Percentiles rank a stretch among this genome's conserved stretches.
phyloP scores from a whole-genome alignment of 2,329 filamentous ascomycete genomes.

The Zymoseptoria brevis region DNA sequence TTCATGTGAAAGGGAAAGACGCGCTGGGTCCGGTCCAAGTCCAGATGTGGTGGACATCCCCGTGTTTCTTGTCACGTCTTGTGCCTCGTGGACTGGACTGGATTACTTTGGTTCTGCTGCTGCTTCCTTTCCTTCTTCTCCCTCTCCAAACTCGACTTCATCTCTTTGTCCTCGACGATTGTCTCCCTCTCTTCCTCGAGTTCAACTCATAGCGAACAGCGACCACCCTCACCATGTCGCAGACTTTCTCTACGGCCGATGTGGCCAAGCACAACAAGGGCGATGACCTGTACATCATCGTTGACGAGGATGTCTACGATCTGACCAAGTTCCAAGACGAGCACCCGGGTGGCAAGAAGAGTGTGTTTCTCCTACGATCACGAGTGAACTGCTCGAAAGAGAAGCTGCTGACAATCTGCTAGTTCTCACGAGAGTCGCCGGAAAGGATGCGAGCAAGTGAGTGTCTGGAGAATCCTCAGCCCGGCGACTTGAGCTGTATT shows the following conservation, averaged over 20 bases:
- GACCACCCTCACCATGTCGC: slow-evolving; percentile 61
- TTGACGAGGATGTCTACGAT: slow-evolving; percentile 95
- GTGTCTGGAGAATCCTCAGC: neutral
- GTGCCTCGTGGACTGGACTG: neutral
- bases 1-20: neutral
- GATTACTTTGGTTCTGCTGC: too few relatives aligned
- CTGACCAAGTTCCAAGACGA: slow-evolving; percentile 59
- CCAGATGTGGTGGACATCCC: neutral
- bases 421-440: slow-evolving; percentile 58
- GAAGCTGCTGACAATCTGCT: neutral
- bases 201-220: neutral
- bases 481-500: neutral
- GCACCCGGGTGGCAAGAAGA: slow-evolving; percentile 54
- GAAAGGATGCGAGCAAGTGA: slow-evolving; percentile 59
- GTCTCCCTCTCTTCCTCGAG: neutral
- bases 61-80: neutral
- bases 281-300: slow-evolving; percentile 77
- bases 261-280: slow-evolving; percentile 88
- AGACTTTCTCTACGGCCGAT: slow-evolving; percentile 74
- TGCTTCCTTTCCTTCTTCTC: neutral
- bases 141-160: neutral
- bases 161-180: neutral
- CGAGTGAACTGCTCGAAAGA: neutral
- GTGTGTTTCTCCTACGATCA: slow-evolving; percentile 31
- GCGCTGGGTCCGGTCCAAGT: neutral